Percentiles rank a stretch among this genome's conserved stretches.
Evolutionary conservation across 2,329 filamentous ascomycete genomes (phyloP).

Genomic region (Alternaria triticina): DNA sequence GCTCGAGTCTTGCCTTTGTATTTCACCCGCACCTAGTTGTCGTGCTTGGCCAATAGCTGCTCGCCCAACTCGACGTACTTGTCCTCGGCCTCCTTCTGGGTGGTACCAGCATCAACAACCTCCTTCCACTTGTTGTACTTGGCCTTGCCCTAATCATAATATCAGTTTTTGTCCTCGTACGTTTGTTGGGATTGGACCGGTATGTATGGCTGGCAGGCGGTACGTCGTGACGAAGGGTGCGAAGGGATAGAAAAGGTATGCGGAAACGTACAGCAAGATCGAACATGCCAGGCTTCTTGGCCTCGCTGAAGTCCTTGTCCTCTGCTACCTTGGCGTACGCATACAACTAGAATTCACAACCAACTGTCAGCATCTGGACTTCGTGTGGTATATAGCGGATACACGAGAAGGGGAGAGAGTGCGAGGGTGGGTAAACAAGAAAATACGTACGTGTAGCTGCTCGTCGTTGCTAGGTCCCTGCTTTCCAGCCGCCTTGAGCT

Average conservation of each 20-base stretch:
- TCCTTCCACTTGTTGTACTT: slow-evolving; percentile 82
- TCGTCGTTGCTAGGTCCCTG: slow-evolving; percentile 41
- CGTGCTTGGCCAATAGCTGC: slow-evolving; percentile 72
- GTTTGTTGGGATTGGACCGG: not conserved
- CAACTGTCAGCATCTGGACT: not conserved
- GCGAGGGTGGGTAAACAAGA: not conserved
- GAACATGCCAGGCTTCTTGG: slow-evolving; percentile 68
- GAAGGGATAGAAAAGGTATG: not conserved
- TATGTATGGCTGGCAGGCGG: not conserved
- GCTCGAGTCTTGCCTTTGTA: not conserved
- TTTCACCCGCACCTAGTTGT: slow-evolving; percentile 54
- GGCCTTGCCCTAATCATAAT: slow-evolving; percentile 69
- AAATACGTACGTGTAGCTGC: slow-evolving; percentile 57
- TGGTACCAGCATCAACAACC: slow-evolving; percentile 67
- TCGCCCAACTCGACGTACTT: slow-evolving; percentile 77
- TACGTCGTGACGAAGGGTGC: not conserved
- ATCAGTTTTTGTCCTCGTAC: slow-evolving; percentile 1
- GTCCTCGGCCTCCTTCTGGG: slow-evolving; percentile 72
- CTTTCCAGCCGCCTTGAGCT: slow-evolving; percentile 36
- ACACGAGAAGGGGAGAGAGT: not conserved
- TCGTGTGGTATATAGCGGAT: not conserved
- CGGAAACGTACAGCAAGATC: slow-evolving; percentile 66
- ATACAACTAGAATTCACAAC: slow-evolving; percentile 54
- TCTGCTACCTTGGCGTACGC: slow-evolving; percentile 54
- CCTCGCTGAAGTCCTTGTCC: slow-evolving; percentile 48